Conservation (phyloP, 1,139 yeast genomes). For the Pneumocystis carinii region DNA sequence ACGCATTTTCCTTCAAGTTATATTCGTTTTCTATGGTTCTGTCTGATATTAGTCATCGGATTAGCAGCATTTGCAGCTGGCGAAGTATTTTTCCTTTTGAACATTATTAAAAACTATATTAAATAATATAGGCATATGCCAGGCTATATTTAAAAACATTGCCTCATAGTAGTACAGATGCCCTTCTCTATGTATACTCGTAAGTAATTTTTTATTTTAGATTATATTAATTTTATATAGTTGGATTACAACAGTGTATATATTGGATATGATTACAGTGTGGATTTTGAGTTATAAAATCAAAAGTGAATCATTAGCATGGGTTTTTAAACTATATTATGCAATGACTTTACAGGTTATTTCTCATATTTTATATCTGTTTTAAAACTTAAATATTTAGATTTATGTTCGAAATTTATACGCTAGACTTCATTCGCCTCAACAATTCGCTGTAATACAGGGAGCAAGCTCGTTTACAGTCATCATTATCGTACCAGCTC, state of each 20-base stretch:
- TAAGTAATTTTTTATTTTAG: conserved; percentile 3
- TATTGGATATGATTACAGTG: conserved; percentile 10
- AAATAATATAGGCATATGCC: conserved; percentile 11
- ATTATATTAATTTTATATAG: conserved; percentile 3
- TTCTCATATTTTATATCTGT: background rate
- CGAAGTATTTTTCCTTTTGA: background rate
- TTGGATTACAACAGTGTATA: conserved; percentile 6
- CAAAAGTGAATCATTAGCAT: conserved; percentile 9
- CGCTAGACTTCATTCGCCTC: conserved; percentile 13
- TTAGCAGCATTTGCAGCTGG: conserved; percentile 8
- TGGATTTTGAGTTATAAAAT: conserved; percentile 8
- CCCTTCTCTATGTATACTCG: conserved; percentile 10
- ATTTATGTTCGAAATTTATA: conserved; percentile 13
- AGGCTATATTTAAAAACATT: conserved; percentile 11
- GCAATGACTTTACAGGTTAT: conserved; percentile 8
- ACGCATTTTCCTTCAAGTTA: conserved; percentile 6
- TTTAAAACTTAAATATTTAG: conserved; percentile 1
- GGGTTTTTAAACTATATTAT: conserved; percentile 12
- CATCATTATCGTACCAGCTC: conserved; percentile 9
- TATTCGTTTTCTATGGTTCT: conserved; percentile 12
- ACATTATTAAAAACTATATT: background rate
- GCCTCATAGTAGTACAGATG: conserved; percentile 12
- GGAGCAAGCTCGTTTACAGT: conserved; percentile 12
- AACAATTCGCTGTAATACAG: conserved; percentile 13
- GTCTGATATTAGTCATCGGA: conserved; percentile 10